These are phyloP conservation scores for Vaccinium darrowii DNA, from an alignment of 148 eudicot genomes.

Conservation along the genomic window DNA sequence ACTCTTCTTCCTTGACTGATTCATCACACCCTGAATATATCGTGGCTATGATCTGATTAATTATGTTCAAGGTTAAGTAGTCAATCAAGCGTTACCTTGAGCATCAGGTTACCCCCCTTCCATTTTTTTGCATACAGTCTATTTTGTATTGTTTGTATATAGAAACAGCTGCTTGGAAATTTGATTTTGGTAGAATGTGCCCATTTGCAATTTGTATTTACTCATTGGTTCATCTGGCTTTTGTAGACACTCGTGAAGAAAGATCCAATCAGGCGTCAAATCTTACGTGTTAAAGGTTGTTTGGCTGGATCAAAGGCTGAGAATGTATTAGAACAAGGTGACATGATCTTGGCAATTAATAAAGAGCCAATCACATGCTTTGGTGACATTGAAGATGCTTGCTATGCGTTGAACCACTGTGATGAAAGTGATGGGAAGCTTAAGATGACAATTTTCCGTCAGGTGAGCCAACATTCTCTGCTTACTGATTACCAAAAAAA, in stretches of 20 bases:
- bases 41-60: neutral
- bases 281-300: constrained; percentile 90
- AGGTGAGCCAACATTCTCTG: constrained; percentile 40
- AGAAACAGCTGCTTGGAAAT: neutral
- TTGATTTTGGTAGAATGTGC: neutral
- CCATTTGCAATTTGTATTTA: neutral
- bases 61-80: neutral
- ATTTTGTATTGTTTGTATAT: neutral
- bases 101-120: neutral
- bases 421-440: constrained; percentile 58
- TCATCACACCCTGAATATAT: neutral
- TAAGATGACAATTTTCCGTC: constrained; percentile 76
- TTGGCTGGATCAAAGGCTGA: constrained; percentile 93
- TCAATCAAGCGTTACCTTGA: neutral
- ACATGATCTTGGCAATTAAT: constrained; percentile 88
- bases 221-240: constrained; percentile 15
- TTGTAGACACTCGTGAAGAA: constrained; percentile 80
- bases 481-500: neutral
- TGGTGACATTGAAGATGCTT: constrained; percentile 85
- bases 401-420: constrained; percentile 62
- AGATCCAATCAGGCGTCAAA: constrained; percentile 91
- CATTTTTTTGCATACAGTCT: neutral
- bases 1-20: neutral
- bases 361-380: constrained; percentile 83
- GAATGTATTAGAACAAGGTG: constrained; percentile 82